Conservation (phyloP, 2,329 filamentous ascomycete genomes). For the Leptosphaerulina australis region DNA sequence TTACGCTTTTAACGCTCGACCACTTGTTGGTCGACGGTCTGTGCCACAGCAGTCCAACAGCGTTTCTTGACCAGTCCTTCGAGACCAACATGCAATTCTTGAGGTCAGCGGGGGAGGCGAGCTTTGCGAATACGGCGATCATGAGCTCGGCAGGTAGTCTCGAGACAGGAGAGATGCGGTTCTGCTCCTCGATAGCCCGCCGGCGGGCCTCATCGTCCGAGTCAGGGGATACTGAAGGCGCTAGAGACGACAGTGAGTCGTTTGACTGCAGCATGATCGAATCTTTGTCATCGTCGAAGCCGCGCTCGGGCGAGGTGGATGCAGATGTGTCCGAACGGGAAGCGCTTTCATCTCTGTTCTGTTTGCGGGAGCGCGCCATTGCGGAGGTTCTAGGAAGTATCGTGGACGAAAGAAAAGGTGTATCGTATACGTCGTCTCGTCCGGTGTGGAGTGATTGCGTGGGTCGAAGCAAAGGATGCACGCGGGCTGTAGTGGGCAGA, state of each 20-base stretch:
- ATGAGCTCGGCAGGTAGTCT: conserved; percentile 92
- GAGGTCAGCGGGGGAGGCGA: conserved; percentile 76
- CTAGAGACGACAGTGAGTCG: conserved; percentile 91
- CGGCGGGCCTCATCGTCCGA: conserved; percentile 69
- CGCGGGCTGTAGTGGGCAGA: conserved; percentile 1
- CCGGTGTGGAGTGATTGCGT: not conserved
- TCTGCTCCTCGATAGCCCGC: conserved; percentile 64
- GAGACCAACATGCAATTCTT: conserved; percentile 92
- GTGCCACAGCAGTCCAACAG: conserved; percentile 93
- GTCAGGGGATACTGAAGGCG: conserved; percentile 79
- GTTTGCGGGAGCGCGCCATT: conserved; percentile 44
- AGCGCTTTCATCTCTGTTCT: conserved; percentile 41
- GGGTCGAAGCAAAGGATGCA: not conserved
- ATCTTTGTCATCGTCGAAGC: conserved; percentile 89
- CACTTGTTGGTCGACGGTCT: conserved; percentile 88
- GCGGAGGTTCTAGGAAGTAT: conserved; percentile 9
- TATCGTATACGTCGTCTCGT: not conserved
- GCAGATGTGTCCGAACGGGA: conserved; percentile 62
- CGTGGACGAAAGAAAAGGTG: not conserved
- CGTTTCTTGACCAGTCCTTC: conserved; percentile 89
- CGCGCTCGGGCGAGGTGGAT: conserved; percentile 74
- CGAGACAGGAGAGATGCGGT: conserved; percentile 77
- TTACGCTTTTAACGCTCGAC: conserved; percentile 80
- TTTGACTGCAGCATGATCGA: conserved; percentile 83
- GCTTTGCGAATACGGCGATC: conserved; percentile 87